Evolutionary conservation across 2,329 filamentous ascomycete genomes (phyloP).

Genomic region (Microsporum canis): DNA sequence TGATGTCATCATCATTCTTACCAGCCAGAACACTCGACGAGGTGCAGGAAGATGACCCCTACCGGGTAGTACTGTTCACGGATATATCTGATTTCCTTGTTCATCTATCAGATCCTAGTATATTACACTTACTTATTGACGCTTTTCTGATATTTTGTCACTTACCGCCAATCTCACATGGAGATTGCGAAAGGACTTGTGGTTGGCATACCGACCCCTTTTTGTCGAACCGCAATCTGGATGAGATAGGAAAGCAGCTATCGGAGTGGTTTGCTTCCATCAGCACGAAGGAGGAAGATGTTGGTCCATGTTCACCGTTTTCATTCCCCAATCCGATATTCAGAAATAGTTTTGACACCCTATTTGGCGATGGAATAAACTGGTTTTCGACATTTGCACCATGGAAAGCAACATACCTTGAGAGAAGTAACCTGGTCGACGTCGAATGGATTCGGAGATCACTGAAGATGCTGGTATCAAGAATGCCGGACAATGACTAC

Average conservation of each 20-base stretch:
- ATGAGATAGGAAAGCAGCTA: conserved; percentile 18
- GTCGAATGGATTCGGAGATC: conserved; percentile 41
- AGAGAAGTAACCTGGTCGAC: conserved; percentile 27
- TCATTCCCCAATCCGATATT: conserved; percentile 30
- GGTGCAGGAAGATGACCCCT: conserved; percentile 66
- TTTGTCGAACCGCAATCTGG: conserved; percentile 33
- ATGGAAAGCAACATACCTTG: conserved; percentile 21
- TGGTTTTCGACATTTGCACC: conserved; percentile 36
- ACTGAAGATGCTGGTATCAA: conserved; percentile 47
- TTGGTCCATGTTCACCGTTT: conserved; percentile 18
- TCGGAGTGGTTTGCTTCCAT: conserved; percentile 19
- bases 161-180: conserved; percentile 37
- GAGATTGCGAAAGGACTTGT: conserved; percentile 19
- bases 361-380: conserved; percentile 41
- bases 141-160: conserved; percentile 59
- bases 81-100: conserved; percentile 58
- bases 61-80: conserved; percentile 65
- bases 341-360: conserved; percentile 38
- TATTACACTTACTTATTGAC: conserved; percentile 47
- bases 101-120: conserved; percentile 18
- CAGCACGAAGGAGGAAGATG: conserved; percentile 6
- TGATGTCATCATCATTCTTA: conserved; percentile 39
- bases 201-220: conserved; percentile 46
- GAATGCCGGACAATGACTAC: conserved; percentile 34
- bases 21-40: conserved; percentile 69